Percentiles rank a stretch among this genome's conserved stretches.
phyloP scores from a whole-genome alignment of 371 early-diverging fungal species.

The Mortierella sp. region DNA sequence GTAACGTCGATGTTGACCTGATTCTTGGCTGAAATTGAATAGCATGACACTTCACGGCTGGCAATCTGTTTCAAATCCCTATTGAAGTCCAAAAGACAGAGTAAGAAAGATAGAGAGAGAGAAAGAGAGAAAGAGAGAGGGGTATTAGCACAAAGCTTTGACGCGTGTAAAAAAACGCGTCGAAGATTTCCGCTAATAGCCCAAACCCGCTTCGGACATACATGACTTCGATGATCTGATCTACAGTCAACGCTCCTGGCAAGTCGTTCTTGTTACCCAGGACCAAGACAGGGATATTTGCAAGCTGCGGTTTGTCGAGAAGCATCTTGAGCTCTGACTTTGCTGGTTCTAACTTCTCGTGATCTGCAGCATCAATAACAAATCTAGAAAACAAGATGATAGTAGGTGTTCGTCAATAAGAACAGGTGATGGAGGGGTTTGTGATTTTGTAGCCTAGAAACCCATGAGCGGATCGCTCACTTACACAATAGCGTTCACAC shows the following conservation, averaged over 20 bases:
- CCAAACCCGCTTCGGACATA: too few species aligned
- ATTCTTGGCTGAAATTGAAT: conserved; percentile 98
- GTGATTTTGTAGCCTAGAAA: not conserved
- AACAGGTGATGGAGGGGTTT: not conserved
- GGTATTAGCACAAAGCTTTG: too few species aligned
- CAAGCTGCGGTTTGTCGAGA: conserved; percentile 91
- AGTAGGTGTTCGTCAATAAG: not conserved
- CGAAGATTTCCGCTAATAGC: too few species aligned
- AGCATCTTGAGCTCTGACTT: conserved; percentile 90
- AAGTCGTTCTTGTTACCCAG: conserved; percentile 99
- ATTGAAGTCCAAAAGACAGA: conserved; percentile 4
- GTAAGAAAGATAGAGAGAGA: too few species aligned
- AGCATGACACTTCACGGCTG: conserved; percentile 97
- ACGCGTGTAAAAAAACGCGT: too few species aligned
- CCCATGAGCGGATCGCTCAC: conserved; percentile 18
- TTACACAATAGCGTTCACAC: conserved; percentile 98
- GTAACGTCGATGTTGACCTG: conserved; percentile 97
- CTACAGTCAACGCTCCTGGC: conserved; percentile 88
- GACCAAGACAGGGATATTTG: conserved; percentile 95
- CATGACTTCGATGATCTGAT: conserved; percentile 92
- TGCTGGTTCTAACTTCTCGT: conserved; percentile 90
- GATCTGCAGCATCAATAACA: conserved; percentile 97
- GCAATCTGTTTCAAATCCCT: conserved; percentile 90
- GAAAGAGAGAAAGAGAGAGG: too few species aligned
- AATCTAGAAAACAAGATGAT: conserved; percentile 63